Base-by-base conservation (phyloP, 129 eudicot species). In the sunflower (Helianthus annuus) region DNA sequence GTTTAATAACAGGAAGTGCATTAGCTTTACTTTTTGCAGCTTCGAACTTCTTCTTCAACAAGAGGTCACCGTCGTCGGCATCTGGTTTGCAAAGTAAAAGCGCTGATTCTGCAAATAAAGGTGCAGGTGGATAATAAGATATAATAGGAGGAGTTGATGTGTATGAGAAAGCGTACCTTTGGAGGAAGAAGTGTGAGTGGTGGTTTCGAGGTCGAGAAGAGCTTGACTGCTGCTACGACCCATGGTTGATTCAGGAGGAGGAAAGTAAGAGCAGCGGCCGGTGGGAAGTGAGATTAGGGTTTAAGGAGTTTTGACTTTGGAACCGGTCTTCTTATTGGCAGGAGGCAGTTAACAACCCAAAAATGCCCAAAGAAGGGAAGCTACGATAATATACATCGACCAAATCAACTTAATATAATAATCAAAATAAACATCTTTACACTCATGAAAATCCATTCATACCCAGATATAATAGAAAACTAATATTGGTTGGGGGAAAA, bases 71-170 rank as follows among this genome's bases (percentile, higher is more conserved):
- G 0, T 79, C 72, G 0, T 79, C 72, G 0, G 71, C 84, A 1
- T 63, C 78, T 0, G 59, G 75, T 66, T 79, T 78, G 81, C 84
- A 83, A 51, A 83, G 55, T 7, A 70, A 81, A 61, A 83, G 84
- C 10, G 76, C 22, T 16, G 84, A 74, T 62, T 80, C 83, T 80
- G 54, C 15, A 10, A 46, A 27, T 49, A 4, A 29, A 8, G 12
- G 17, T 44, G 15, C 2, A 16, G 9, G 10, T 7, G 17, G 27
- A 8, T 2, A 56, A 9, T 11, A 42, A 4, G 17, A 44, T 3
- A 69, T 29, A 5, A 10, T 15, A 65, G 1, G n/a, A 0, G 22
- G 45, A 40, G 8, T 40, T 40, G 8, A 5, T 40, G 8, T 5
- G n/a, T 40, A 40, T 40, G 8, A 36, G 68, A 46, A 44, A 32